Base-by-base conservation (phyloP, 805 yeast genomes). In the Ogataea zsoltii region DNA sequence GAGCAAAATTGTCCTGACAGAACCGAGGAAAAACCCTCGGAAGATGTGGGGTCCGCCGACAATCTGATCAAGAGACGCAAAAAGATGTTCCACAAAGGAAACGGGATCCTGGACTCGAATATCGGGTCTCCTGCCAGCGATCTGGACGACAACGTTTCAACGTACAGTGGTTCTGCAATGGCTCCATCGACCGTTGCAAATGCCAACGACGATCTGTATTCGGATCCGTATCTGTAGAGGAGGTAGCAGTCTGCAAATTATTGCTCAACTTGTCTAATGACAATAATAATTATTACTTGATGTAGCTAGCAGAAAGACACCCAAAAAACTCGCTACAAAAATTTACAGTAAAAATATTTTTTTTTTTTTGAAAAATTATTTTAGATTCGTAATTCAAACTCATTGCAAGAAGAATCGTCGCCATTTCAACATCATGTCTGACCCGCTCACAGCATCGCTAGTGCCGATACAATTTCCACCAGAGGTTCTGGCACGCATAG, bases 401-500 rank as follows among this genome's bases (percentile, higher is more conserved):
- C n/a, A n/a, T n/a, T n/a, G n/a, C n/a, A n/a, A n/a, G n/a, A n/a
- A n/a, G n/a, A n/a, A n/a, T n/a, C n/a, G n/a, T n/a, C n/a, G n/a
- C n/a, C n/a, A n/a, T n/a, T n/a, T n/a, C n/a, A n/a, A n/a, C n/a
- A n/a, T n/a, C n/a, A 35, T 37, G 40, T 21, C 25, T 21, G 32
- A 37, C 3, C 9, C 40, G 13, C 14, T 37, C 32, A 26, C 40
- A 10, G 40, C 32, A 10, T 28, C 40, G 15, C 40, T 37, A 11
- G 31, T 25, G 16, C 76, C 84, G 12, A 72, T 85, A 29, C 69
- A 79, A 4, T 89, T 90, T 62, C 83, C 94, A 1, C 92, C 96
- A 0, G 85, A 83, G 19, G 88, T 89, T 10, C 70, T 91, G 34
- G 90, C 94, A 1, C 71, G 94, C 42, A 77, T 91, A 30, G 88